Percentiles rank a stretch among this genome's conserved stretches.
These are phyloP conservation scores for Comarum palustre DNA, from an alignment of 306 rosid species.

Conservation along the genomic window DNA sequence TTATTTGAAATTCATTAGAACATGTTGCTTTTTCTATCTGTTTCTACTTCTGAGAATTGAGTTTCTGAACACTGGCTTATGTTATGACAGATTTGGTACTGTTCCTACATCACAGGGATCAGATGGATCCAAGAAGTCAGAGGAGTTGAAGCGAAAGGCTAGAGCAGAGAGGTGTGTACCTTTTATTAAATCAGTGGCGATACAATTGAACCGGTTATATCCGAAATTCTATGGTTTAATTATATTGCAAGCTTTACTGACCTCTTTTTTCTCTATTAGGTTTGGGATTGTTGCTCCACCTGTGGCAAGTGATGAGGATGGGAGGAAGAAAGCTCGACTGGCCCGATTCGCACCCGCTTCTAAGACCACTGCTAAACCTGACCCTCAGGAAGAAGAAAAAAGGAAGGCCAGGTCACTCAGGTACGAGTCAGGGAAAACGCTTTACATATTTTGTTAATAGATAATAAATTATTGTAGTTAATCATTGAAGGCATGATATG, in stretches of 20 bases:
- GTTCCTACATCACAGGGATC: slow-evolving; percentile 40
- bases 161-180: slow-evolving; percentile 77
- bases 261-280: slow-evolving; percentile 38
- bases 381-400: slow-evolving; percentile 73
- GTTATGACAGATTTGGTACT: slow-evolving; percentile 57
- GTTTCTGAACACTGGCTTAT: slow-evolving; percentile 1
- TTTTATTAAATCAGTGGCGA: neutral
- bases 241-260: neutral
- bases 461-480: neutral
- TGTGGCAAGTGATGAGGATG: slow-evolving; percentile 51
- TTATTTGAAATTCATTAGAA: neutral
- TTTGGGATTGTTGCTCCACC: slow-evolving; percentile 59
- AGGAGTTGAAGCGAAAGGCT: slow-evolving; percentile 77
- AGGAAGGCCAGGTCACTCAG: slow-evolving; percentile 79
- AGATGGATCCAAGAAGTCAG: slow-evolving; percentile 44
- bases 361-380: slow-evolving; percentile 49
- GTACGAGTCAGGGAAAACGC: slow-evolving; percentile 22
- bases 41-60: neutral
- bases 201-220: neutral
- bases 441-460: neutral
- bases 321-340: slow-evolving; percentile 85
- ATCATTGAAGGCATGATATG: neutral
- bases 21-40: too few species aligned
- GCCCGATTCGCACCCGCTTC: slow-evolving; percentile 62
- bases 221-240: neutral